These are phyloP conservation scores for Beauveria bassiana DNA, from an alignment of 2,329 filamentous ascomycete species.

Conservation along the genomic window DNA sequence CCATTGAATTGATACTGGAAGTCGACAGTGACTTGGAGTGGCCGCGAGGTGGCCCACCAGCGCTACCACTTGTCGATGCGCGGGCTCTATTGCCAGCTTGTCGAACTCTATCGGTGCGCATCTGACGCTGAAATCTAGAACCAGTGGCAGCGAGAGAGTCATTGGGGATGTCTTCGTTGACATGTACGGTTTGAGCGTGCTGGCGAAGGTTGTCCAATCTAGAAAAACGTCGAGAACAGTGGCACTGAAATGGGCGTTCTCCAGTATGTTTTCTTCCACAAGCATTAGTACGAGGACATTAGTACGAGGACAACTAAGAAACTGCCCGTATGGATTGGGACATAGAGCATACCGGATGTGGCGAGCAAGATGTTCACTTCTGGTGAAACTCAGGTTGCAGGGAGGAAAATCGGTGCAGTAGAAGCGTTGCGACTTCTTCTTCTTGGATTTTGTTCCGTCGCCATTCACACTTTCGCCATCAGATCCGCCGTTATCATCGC, in stretches of 20 bases:
- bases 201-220: constrained; percentile 90
- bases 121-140: constrained; percentile 85
- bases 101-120: constrained; percentile 76
- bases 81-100: constrained; percentile 64
- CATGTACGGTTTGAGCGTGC: constrained; percentile 94
- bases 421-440: constrained; percentile 94
- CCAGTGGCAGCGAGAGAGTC: constrained; percentile 90
- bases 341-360: constrained; percentile 66
- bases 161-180: constrained; percentile 92
- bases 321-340: background rate
- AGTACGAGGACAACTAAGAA: background rate
- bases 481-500: constrained; percentile 46
- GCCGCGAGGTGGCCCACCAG: constrained; percentile 62
- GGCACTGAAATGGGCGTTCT: constrained; percentile 92
- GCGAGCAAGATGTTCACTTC: constrained; percentile 88
- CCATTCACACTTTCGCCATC: constrained; percentile 59
- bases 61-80: constrained; percentile 68
- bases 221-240: constrained; percentile 88
- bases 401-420: constrained; percentile 94
- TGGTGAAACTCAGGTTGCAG: constrained; percentile 88
- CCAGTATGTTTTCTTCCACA: constrained; percentile 81
- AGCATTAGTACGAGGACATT: background rate
- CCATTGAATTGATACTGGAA: constrained; percentile 74
- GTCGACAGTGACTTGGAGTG: constrained; percentile 81
- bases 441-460: constrained; percentile 69